Conservation (phyloP, 75 land plant species). For the Gnetum montanum region DNA sequence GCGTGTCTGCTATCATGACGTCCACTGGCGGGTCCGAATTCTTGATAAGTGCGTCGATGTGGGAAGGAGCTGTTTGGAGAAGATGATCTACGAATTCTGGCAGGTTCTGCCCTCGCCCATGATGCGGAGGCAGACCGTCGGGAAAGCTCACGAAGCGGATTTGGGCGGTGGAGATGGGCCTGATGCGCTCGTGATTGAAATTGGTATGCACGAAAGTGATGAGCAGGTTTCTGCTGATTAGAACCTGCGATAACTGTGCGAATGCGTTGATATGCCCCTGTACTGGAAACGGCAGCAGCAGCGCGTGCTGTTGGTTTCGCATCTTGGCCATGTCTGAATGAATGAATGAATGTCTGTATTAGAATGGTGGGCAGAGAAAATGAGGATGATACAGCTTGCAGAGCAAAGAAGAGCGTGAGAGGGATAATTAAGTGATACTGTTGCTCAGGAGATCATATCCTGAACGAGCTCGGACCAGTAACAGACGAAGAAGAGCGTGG, state of each 20-base stretch:
- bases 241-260: background rate
- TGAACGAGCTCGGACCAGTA: too few species aligned
- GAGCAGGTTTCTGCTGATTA: background rate
- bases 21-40: slow-evolving; percentile 4
- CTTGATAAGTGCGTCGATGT: background rate
- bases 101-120: slow-evolving; percentile 10
- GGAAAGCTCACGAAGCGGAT: slow-evolving; percentile 17
- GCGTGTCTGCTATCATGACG: slow-evolving; percentile 17
- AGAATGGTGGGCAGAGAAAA: too few species aligned
- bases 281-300: background rate
- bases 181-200: background rate
- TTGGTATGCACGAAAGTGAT: background rate
- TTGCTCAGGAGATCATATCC: too few species aligned
- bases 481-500: too few species aligned
- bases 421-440: too few species aligned
- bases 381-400: too few species aligned
- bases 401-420: too few species aligned
- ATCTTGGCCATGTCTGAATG: too few species aligned
- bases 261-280: background rate
- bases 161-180: background rate
- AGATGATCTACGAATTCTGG: slow-evolving; percentile 2
- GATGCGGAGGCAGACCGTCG: slow-evolving; percentile 16
- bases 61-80: background rate
- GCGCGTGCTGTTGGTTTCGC: too few species aligned
- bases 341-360: too few species aligned